A percentile compares a stretch with the other conserved stretches of the same genome.
These are phyloP conservation scores for Dactylellina drechsleri DNA, from an alignment of 2,329 filamentous ascomycete genomes.

Conservation along the genomic window DNA sequence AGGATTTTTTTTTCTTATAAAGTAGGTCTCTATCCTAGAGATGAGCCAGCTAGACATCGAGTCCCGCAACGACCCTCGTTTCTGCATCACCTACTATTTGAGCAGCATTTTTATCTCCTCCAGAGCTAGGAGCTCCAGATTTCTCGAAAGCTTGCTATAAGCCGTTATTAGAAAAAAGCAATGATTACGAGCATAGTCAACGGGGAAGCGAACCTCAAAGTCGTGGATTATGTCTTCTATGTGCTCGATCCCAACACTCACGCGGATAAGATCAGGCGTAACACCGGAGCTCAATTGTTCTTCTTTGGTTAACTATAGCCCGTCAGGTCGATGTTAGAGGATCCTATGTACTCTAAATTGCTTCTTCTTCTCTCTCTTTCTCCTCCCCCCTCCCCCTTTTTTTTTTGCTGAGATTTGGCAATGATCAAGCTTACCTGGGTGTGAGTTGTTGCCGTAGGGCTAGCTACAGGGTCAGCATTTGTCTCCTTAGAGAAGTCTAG, in stretches of 20 bases:
- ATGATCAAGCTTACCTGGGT: constrained; percentile 69
- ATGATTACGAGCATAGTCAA: background rate
- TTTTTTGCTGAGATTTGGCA: background rate
- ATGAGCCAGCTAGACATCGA: constrained; percentile 50
- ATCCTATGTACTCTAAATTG: no score
- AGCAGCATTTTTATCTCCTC: constrained; percentile 28
- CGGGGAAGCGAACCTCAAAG: constrained; percentile 65
- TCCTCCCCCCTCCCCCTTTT: no score
- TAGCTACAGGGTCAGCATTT: constrained; percentile 66
- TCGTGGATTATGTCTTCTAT: constrained; percentile 97
- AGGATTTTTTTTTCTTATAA: no score
- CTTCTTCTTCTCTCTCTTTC: no score
- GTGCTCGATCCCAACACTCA: constrained; percentile 94
- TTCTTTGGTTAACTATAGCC: constrained; percentile 71
- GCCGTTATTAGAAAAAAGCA: background rate
- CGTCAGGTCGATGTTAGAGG: background rate
- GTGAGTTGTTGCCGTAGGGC: constrained; percentile 95
- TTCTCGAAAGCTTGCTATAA: constrained; percentile 56
- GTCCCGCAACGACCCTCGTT: constrained; percentile 52
- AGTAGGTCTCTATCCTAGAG: no score
- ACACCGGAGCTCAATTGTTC: constrained; percentile 84
- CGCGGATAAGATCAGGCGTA: constrained; percentile 88
- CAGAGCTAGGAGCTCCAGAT: constrained; percentile 22
- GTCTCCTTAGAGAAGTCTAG: no score
- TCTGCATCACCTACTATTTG: constrained; percentile 31